Conservation (phyloP, 2,329 filamentous ascomycete species). For the Talaromyces sp. region DNA sequence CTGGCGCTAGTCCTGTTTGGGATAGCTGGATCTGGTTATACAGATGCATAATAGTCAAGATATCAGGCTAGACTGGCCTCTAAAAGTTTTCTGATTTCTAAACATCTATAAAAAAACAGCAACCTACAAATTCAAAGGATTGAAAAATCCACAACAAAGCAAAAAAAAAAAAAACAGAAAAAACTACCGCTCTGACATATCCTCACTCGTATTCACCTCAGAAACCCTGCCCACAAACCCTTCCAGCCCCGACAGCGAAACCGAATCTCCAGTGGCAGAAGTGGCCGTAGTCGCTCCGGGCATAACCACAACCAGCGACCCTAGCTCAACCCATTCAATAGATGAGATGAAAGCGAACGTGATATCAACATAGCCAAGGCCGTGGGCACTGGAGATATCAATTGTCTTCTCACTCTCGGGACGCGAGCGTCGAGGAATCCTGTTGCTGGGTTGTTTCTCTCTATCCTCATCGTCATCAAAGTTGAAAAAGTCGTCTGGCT, state of each 20-base stretch:
- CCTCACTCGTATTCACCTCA: slow-evolving; percentile 43
- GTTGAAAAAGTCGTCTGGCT: slow-evolving; percentile 40
- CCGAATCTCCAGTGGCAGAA: slow-evolving; percentile 43
- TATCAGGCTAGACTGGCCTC: not conserved
- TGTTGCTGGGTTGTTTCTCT: slow-evolving; percentile 12
- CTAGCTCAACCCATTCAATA: slow-evolving; percentile 53
- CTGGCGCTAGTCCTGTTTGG: not conserved
- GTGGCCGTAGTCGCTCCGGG: slow-evolving; percentile 49
- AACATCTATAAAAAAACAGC: not conserved
- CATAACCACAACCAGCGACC: slow-evolving; percentile 55
- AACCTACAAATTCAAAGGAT: not conserved
- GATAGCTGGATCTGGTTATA: not conserved
- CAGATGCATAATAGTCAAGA: not conserved
- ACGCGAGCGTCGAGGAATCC: slow-evolving; percentile 1
- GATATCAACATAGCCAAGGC: slow-evolving; percentile 36
- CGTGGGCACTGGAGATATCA: slow-evolving; percentile 15
- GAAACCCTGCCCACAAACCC: slow-evolving; percentile 53
- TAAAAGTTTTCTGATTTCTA: not conserved
- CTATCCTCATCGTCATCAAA: slow-evolving; percentile 34
- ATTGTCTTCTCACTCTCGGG: slow-evolving; percentile 25
- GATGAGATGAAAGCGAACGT: slow-evolving; percentile 55
- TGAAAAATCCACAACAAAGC: not conserved
- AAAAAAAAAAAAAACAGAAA: not conserved
- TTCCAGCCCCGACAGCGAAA: slow-evolving; percentile 50
- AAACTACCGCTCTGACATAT: slow-evolving; percentile 64